These are phyloP conservation scores for Erysimum cheiri DNA, from an alignment of 441 rosid species.

Conservation along the genomic window DNA sequence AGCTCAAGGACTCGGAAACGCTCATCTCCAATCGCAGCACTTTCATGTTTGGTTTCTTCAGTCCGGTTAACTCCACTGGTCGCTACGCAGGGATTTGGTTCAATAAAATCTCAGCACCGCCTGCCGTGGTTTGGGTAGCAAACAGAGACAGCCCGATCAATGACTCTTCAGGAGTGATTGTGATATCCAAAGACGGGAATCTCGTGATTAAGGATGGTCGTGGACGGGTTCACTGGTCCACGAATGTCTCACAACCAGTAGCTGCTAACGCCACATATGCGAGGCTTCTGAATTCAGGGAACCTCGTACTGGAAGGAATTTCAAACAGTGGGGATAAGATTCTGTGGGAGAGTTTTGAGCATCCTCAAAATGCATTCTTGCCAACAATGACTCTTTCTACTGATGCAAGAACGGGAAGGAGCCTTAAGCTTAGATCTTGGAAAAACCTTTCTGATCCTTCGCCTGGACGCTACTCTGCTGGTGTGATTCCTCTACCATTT, in stretches of 20 bases:
- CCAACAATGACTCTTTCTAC: conserved; percentile 38
- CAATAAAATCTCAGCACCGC: conserved; percentile 17
- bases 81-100: conserved; percentile 58
- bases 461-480: conserved; percentile 46
- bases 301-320: conserved; percentile 43
- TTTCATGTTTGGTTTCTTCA: conserved; percentile 57
- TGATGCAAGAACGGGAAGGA: conserved; percentile 33
- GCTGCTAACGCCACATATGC: conserved; percentile 35
- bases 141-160: conserved; percentile 52
- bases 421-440: conserved; percentile 49
- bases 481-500: conserved; percentile 35
- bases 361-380: conserved; percentile 42
- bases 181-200: conserved; percentile 51
- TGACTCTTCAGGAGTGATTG: conserved; percentile 51
- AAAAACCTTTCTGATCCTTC: conserved; percentile 53
- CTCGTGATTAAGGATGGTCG: conserved; percentile 50
- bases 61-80: conserved; percentile 44
- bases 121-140: conserved; percentile 52
- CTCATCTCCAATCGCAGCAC: conserved; percentile 30
- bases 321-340: neutral
- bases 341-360: conserved; percentile 56
- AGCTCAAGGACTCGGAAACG: conserved; percentile 43
- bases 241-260: conserved; percentile 34
- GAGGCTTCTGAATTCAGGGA: conserved; percentile 49
- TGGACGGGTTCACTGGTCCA: conserved; percentile 49